phyloP scores from a whole-genome alignment of 768 basidiomycete genomes.

The Lentinus tigrinus region DNA sequence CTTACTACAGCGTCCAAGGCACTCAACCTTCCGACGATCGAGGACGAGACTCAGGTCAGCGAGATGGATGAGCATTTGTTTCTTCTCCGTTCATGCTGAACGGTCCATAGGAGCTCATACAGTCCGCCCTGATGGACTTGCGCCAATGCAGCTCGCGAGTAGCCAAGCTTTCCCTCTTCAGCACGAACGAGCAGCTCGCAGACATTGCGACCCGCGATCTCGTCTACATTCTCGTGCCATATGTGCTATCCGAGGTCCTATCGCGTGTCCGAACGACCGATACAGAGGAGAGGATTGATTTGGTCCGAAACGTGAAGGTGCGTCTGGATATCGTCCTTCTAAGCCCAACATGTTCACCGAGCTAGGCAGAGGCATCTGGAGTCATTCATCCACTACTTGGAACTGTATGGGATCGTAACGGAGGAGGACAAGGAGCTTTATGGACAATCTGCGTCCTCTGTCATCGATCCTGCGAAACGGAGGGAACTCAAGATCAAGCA shows the following conservation, averaged over 20 bases:
- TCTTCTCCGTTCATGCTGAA: neutral
- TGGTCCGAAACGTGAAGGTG: slow-evolving; percentile 58
- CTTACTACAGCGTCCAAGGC: slow-evolving; percentile 40
- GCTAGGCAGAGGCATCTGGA: slow-evolving; percentile 17
- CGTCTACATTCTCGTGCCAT: slow-evolving; percentile 74
- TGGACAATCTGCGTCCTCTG: slow-evolving; percentile 43
- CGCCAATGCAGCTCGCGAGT: slow-evolving; percentile 52
- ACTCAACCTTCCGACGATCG: slow-evolving; percentile 37
- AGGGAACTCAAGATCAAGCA: slow-evolving; percentile 91
- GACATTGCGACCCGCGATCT: slow-evolving; percentile 80
- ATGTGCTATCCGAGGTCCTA: slow-evolving; percentile 62
- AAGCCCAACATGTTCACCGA: neutral
- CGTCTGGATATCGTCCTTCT: slow-evolving; percentile 21
- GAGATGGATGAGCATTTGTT: too few relatives aligned
- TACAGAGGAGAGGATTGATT: slow-evolving; percentile 55
- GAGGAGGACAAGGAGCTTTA: slow-evolving; percentile 58
- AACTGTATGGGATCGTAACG: slow-evolving; percentile 66
- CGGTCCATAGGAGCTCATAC: slow-evolving; percentile 52
- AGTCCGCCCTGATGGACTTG: slow-evolving; percentile 56
- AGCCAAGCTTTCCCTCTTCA: slow-evolving; percentile 68
- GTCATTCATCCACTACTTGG: slow-evolving; percentile 41
- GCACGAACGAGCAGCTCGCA: slow-evolving; percentile 78
- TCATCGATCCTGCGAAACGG: slow-evolving; percentile 64
- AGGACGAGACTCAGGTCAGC: slow-evolving; percentile 45
- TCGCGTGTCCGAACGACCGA: slow-evolving; percentile 57